Conservation (phyloP, 2,329 filamentous ascomycete species). For the Botryotinia globosa region DNA sequence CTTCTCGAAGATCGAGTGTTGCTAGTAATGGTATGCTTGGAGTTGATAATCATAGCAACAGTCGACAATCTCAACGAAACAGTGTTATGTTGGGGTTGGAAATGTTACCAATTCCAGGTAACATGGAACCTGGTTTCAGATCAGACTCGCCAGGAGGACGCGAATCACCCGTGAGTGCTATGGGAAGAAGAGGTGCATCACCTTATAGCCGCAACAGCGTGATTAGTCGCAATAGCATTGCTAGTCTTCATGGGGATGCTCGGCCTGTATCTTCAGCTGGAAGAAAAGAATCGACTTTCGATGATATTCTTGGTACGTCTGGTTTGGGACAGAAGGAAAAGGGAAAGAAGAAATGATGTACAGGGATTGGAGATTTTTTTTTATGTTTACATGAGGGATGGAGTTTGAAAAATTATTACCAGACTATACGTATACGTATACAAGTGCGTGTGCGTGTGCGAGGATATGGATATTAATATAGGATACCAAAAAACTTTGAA, state of each 20-base stretch:
- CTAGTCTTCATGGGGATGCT: not conserved
- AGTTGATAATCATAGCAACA: not conserved
- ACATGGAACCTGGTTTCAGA: slow-evolving; percentile 8
- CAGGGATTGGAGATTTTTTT: not conserved
- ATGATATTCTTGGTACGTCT: slow-evolving; percentile 47
- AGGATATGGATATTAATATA: not conserved
- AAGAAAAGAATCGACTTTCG: slow-evolving; percentile 42
- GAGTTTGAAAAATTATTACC: not conserved
- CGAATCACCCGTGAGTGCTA: slow-evolving; percentile 6
- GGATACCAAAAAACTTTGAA: slow-evolving; percentile 5
- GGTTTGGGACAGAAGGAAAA: slow-evolving; percentile 42
- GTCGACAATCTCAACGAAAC: slow-evolving; percentile 28
- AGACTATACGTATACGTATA: not conserved
- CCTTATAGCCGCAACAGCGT: slow-evolving; percentile 14
- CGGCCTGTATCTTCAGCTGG: slow-evolving; percentile 9
- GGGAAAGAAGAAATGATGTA: slow-evolving; percentile 26
- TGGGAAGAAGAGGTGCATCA: slow-evolving; percentile 2
- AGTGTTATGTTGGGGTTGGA: slow-evolving; percentile 36
- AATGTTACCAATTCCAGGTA: slow-evolving; percentile 31
- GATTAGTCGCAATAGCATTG: not conserved
- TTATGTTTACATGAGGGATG: slow-evolving; percentile 6
- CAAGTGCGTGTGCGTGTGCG: not conserved
- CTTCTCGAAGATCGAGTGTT: slow-evolving; percentile 19
- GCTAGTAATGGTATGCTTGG: slow-evolving; percentile 13
- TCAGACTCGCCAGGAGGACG: slow-evolving; percentile 2